Evolutionary conservation across 2,329 filamentous ascomycete genomes (phyloP).

Genomic region (Parafenestella ontariensis): DNA sequence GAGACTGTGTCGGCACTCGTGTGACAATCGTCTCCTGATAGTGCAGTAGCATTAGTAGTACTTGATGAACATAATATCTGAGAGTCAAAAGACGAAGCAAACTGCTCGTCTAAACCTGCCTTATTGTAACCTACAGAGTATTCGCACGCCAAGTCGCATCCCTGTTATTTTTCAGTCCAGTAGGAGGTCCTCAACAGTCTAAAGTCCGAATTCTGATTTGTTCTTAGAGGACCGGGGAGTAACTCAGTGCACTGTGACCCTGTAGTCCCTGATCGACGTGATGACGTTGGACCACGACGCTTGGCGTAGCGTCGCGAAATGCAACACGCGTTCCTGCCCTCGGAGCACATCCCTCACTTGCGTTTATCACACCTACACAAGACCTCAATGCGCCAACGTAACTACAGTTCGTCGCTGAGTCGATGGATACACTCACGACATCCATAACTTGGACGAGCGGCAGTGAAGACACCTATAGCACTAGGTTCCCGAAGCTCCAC

Average conservation of each 20-base stretch:
- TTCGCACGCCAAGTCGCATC: no score
- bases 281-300: constrained; percentile 23
- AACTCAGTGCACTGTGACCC: no score
- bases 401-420: constrained; percentile 21
- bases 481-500: constrained; percentile 7
- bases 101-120: constrained; percentile 9
- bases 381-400: constrained; percentile 11
- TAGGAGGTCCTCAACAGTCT: no score
- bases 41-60: not conserved
- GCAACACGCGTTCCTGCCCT: constrained; percentile 25
- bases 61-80: not conserved
- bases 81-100: not conserved
- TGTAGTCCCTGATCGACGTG: constrained; percentile 23
- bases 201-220: no score
- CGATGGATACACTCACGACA: constrained; percentile 33
- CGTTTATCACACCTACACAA: constrained; percentile 1
- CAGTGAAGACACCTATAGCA: constrained; percentile 22
- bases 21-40: no score
- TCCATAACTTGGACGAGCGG: constrained; percentile 22
- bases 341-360: constrained; percentile 13
- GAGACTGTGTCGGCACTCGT: no score
- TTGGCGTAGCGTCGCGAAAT: constrained; percentile 23
- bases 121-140: no score
- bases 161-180: no score
- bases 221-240: no score